These are phyloP conservation scores for Schizothecium vesticola DNA, from an alignment of 495 filamentous ascomycete species.

Conservation along the genomic window DNA sequence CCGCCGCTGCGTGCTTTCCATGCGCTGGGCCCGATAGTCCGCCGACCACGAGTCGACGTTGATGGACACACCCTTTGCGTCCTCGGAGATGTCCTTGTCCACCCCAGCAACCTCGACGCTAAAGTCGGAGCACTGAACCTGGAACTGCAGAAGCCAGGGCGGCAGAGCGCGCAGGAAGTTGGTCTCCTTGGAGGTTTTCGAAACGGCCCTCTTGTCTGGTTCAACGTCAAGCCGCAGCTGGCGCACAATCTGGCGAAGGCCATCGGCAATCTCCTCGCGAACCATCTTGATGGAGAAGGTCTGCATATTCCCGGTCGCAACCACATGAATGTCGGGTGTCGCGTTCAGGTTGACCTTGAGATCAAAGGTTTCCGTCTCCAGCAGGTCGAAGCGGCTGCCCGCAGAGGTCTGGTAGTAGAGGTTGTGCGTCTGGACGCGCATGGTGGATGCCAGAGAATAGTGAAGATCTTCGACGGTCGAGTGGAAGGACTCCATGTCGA, in stretches of 20 bases:
- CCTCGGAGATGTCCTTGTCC: slow-evolving; percentile 71
- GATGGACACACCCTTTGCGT: slow-evolving; percentile 72
- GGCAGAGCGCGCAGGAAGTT: slow-evolving; percentile 77
- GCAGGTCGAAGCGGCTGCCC: slow-evolving; percentile 74
- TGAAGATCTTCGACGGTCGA: slow-evolving; percentile 77
- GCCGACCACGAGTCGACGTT: slow-evolving; percentile 87
- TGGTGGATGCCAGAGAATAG: slow-evolving; percentile 76
- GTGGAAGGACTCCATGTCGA: slow-evolving; percentile 92
- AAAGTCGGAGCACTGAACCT: slow-evolving; percentile 81
- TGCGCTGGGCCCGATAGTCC: slow-evolving; percentile 80
- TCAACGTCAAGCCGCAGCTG: slow-evolving; percentile 63
- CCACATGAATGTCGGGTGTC: slow-evolving; percentile 76
- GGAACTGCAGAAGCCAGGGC: slow-evolving; percentile 75
- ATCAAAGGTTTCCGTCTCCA: slow-evolving; percentile 81
- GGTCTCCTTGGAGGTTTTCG: slow-evolving; percentile 43
- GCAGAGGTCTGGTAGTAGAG: slow-evolving; percentile 91
- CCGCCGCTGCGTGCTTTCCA: slow-evolving; percentile 48
- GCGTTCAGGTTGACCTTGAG: slow-evolving; percentile 79
- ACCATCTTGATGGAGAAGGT: slow-evolving; percentile 87
- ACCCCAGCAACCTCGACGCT: slow-evolving; percentile 86
- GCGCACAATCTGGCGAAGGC: slow-evolving; percentile 81
- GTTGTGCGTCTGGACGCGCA: slow-evolving; percentile 79
- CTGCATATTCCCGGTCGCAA: slow-evolving; percentile 72
- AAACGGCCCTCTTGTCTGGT: slow-evolving; percentile 51
- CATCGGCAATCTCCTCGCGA: slow-evolving; percentile 82